These are phyloP conservation scores for Paecilomyces niveus DNA, from an alignment of 2,329 filamentous ascomycete genomes.

Conservation along the genomic window DNA sequence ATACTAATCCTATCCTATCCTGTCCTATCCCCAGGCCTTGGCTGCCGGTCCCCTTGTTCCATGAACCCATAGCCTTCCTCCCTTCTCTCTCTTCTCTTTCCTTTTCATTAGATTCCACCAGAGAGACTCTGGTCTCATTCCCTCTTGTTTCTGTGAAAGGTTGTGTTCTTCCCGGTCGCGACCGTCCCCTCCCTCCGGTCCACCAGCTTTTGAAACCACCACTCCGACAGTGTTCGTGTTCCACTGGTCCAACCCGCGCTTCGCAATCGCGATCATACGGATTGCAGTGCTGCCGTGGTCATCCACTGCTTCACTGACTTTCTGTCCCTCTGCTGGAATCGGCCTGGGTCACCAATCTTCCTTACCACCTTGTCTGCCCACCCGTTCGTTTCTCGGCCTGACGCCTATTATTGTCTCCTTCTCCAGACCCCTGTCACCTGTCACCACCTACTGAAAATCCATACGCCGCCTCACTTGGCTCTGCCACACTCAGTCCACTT, in stretches of 20 bases:
- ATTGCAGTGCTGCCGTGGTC: background rate
- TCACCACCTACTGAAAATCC: background rate
- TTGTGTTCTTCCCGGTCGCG: background rate
- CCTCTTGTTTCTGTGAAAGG: background rate
- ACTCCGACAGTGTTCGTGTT: background rate
- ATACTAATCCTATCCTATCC: background rate
- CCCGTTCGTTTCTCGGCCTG: background rate
- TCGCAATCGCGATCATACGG: background rate
- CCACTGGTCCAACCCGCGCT: background rate
- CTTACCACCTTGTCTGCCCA: background rate
- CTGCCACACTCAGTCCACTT: conserved; percentile 1
- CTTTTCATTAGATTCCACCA: background rate
- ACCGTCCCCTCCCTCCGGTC: background rate
- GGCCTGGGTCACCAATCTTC: background rate
- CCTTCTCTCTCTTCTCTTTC: conserved; percentile 1
- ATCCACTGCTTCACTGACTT: background rate
- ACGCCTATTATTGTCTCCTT: background rate
- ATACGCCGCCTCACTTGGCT: conserved; percentile 1
- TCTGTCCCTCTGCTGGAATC: background rate
- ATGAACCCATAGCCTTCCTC: background rate
- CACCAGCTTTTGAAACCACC: background rate
- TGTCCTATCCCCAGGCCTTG: background rate
- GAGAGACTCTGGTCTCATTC: background rate
- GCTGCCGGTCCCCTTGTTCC: background rate
- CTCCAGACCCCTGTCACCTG: background rate